phyloP scores from a whole-genome alignment of 2,329 filamentous ascomycete species.

The Penicillium sp. region DNA sequence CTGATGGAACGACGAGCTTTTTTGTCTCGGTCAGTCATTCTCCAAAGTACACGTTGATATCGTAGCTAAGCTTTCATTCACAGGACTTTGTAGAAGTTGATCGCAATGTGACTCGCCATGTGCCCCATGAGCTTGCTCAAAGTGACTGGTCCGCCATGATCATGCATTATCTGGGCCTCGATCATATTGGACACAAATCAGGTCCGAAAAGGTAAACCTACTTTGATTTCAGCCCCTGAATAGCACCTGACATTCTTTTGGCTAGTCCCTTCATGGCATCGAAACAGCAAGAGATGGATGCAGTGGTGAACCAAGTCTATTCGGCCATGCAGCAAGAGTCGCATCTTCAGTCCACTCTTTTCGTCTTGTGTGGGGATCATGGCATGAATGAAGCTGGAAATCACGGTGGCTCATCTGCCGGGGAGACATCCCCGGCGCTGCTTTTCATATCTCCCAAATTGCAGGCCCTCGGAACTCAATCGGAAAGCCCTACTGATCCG shows the following conservation, averaged over 20 bases:
- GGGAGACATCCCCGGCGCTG: slow-evolving; percentile 88
- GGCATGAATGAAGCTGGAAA: slow-evolving; percentile 99
- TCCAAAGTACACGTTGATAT: neutral
- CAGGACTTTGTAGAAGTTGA: slow-evolving; percentile 98
- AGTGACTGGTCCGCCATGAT: slow-evolving; percentile 91
- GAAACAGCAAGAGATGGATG: slow-evolving; percentile 93
- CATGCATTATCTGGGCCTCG: slow-evolving; percentile 89
- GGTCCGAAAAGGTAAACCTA: slow-evolving; percentile 67
- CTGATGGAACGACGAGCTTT: slow-evolving; percentile 93
- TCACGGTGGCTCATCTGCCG: slow-evolving; percentile 86
- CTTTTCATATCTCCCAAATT: slow-evolving; percentile 87
- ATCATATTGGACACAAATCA: slow-evolving; percentile 96
- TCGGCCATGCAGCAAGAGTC: slow-evolving; percentile 63
- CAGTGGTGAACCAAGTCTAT: slow-evolving; percentile 70
- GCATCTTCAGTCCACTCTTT: slow-evolving; percentile 70
- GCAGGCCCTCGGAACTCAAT: slow-evolving; percentile 48
- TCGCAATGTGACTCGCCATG: slow-evolving; percentile 90
- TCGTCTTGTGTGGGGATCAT: slow-evolving; percentile 88
- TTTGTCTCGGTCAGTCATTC: slow-evolving; percentile 77
- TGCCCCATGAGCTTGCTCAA: slow-evolving; percentile 67
- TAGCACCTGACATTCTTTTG: slow-evolving; percentile 15
- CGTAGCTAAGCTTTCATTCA: slow-evolving; percentile 11
- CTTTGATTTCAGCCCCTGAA: neutral
- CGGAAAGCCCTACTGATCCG: slow-evolving; percentile 53
- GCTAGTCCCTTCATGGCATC: slow-evolving; percentile 78